Percentiles rank a stretch among this genome's conserved stretches.
phyloP scores from a whole-genome alignment of 805 yeast species.

The Kockiozyma suomiensis region DNA sequence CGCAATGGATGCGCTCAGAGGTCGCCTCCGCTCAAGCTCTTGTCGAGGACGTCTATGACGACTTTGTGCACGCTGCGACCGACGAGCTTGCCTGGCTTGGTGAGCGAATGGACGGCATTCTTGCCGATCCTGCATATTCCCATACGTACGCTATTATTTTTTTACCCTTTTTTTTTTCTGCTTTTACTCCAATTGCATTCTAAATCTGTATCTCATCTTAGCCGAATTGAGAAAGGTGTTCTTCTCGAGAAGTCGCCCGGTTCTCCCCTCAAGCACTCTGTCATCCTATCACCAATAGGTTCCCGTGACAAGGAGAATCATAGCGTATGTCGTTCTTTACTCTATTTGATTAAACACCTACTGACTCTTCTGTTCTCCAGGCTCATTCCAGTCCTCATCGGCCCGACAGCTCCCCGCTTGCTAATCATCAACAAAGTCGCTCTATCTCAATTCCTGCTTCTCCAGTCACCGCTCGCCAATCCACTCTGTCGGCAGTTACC shows the following conservation, averaged over 20 bases:
- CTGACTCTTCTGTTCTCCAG: background rate
- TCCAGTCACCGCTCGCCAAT: slow-evolving; percentile 6
- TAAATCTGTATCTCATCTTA: background rate
- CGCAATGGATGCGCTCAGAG: slow-evolving; percentile 26
- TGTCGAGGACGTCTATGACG: slow-evolving; percentile 5
- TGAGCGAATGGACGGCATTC: slow-evolving; percentile 21
- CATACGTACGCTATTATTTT: background rate
- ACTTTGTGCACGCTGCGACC: slow-evolving; percentile 32
- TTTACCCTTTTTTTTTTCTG: background rate
- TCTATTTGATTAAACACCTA: background rate
- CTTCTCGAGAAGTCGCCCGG: background rate
- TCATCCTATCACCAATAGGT: too few relatives aligned
- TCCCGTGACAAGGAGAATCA: background rate
- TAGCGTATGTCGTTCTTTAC: background rate
- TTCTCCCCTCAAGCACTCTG: background rate
- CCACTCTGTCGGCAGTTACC: slow-evolving; percentile 18
- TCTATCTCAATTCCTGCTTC: slow-evolving; percentile 1
- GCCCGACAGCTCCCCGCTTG: background rate
- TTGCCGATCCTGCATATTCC: background rate
- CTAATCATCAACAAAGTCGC: background rate
- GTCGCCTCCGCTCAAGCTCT: slow-evolving; percentile 16
- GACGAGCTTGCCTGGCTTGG: slow-evolving; percentile 34
- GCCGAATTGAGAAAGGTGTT: background rate
- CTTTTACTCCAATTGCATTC: too few relatives aligned
- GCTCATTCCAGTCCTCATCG: background rate